These are phyloP conservation scores for Moricandia arvensis DNA, from an alignment of 345 rosid genomes.

Conservation along the genomic window DNA sequence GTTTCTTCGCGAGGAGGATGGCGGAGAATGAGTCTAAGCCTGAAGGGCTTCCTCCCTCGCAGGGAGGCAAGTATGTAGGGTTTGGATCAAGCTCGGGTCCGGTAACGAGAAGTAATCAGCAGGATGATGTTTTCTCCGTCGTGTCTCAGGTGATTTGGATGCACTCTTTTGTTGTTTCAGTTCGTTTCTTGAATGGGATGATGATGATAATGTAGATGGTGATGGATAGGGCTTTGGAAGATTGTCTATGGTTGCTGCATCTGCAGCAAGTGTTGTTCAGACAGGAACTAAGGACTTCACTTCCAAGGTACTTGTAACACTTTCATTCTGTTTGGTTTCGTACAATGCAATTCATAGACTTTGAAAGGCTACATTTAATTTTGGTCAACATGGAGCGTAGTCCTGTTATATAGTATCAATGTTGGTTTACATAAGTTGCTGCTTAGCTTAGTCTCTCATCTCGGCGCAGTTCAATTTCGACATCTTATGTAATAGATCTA, in stretches of 20 bases:
- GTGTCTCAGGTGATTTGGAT: slow-evolving; percentile 67
- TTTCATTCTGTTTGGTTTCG: neutral
- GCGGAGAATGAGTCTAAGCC: slow-evolving; percentile 82
- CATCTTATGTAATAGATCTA: neutral
- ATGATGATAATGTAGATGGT: neutral
- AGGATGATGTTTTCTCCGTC: slow-evolving; percentile 70
- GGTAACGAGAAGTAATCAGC: slow-evolving; percentile 47
- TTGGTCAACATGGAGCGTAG: neutral
- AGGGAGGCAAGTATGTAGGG: slow-evolving; percentile 93
- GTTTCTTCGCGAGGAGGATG: slow-evolving; percentile 70
- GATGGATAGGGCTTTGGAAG: slow-evolving; percentile 63
- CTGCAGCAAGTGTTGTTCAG: slow-evolving; percentile 76
- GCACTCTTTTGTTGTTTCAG: neutral
- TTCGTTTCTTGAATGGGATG: neutral
- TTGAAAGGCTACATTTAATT: neutral
- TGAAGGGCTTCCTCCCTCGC: slow-evolving; percentile 88
- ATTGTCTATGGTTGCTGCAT: slow-evolving; percentile 80
- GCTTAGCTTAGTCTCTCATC: neutral
- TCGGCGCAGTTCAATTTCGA: neutral
- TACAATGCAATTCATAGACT: neutral
- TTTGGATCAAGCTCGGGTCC: slow-evolving; percentile 80
- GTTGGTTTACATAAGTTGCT: neutral
- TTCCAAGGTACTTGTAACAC: slow-evolving; percentile 24
- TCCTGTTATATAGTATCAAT: neutral
- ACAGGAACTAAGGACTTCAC: slow-evolving; percentile 38